These are phyloP conservation scores for Musa balbisiana DNA, from an alignment of 202 grass and related monocot genomes.

Conservation along the genomic window DNA sequence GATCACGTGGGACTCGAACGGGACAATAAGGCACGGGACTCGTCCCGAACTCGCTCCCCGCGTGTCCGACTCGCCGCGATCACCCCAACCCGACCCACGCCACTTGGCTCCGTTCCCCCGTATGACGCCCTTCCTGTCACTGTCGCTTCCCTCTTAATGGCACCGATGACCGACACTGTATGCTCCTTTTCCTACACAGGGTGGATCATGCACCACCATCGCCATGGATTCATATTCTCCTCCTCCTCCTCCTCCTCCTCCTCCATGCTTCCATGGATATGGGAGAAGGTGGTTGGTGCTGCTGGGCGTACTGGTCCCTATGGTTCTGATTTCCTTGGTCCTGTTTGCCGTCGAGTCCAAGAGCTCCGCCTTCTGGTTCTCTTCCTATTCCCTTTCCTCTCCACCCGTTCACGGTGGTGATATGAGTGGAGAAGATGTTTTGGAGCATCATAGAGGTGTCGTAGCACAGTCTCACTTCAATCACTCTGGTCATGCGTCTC, in stretches of 20 bases:
- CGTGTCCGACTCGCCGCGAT: not conserved
- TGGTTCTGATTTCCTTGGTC: constrained; percentile 13
- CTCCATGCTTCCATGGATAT: constrained; percentile 27
- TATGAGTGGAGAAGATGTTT: constrained; percentile 8
- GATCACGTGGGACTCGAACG: too few relatives aligned
- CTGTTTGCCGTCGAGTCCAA: constrained; percentile 15
- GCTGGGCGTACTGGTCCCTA: constrained; percentile 21
- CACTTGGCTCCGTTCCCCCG: not conserved
- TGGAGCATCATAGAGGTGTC: not conserved
- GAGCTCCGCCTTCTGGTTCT: constrained; percentile 21
- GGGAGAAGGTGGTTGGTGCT: not conserved
- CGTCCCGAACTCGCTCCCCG: not conserved
- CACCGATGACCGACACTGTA: not conserved
- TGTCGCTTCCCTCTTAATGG: not conserved
- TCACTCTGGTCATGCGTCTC: not conserved
- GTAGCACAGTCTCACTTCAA: too few relatives aligned
- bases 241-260: constrained; percentile 3
- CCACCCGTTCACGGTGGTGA: not conserved
- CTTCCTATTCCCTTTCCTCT: constrained; percentile 20
- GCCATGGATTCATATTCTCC: not conserved
- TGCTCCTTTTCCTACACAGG: too few relatives aligned
- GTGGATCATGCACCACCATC: too few relatives aligned
- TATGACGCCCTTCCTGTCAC: not conserved
- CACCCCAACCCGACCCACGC: not conserved
- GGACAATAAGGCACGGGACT: not conserved